Evolutionary conservation across 2,329 filamentous ascomycete species (phyloP).

Genomic region (Coleophoma crateriformis): DNA sequence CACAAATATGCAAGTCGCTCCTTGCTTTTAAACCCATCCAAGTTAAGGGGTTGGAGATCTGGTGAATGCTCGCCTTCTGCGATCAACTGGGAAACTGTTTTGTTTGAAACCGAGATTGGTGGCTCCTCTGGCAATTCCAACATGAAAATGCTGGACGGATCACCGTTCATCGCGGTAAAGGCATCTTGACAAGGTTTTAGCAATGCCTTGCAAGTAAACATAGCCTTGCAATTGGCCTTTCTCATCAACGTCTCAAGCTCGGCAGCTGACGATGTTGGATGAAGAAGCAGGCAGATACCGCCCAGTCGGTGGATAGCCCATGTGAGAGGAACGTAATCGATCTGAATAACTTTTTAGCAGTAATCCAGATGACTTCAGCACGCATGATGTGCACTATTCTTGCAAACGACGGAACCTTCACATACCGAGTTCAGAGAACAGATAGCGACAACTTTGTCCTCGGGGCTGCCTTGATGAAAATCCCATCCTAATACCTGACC

Average conservation of each 20-base stretch:
- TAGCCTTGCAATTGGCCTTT: conserved; percentile 60
- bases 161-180: conserved; percentile 22
- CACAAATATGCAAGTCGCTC: conserved; percentile 69
- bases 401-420: conserved; percentile 3
- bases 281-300: conserved; percentile 68
- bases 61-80: conserved; percentile 48
- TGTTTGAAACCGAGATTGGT: conserved; percentile 40
- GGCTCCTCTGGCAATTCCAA: conserved; percentile 37
- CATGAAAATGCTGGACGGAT: conserved; percentile 42
- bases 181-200: conserved; percentile 50
- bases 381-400: background rate
- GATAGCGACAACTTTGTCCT: conserved; percentile 69
- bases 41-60: conserved; percentile 46
- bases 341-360: conserved; percentile 33
- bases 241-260: conserved; percentile 70
- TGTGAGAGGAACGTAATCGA: conserved; percentile 66
- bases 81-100: conserved; percentile 59
- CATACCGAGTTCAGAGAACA: conserved; percentile 71
- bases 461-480: conserved; percentile 63
- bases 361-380: conserved; percentile 4
- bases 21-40: conserved; percentile 55
- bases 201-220: conserved; percentile 64
- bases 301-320: conserved; percentile 68
- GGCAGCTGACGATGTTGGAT: conserved; percentile 63
- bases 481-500: conserved; percentile 42